Percentiles rank a stretch among this genome's conserved stretches.
phyloP scores from a whole-genome alignment of 2,329 filamentous ascomycete genomes.

The Diaporthe sp. region DNA sequence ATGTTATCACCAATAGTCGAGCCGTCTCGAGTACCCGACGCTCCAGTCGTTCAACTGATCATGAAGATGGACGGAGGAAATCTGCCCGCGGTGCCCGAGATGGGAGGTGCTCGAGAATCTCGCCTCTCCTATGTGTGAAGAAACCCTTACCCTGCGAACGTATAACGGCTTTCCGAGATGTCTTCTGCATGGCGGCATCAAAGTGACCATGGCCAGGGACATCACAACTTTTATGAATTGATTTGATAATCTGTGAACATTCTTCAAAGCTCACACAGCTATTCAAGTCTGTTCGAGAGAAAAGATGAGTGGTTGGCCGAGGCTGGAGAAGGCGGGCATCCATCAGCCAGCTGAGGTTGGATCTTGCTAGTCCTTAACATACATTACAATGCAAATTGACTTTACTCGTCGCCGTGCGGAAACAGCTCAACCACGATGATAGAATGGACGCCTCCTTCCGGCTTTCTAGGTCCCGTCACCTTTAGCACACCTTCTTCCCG shows the following conservation, averaged over 20 bases:
- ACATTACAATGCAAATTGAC: too few species aligned
- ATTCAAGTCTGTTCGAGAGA: not conserved
- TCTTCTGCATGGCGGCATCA: not conserved
- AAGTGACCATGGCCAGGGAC: not conserved
- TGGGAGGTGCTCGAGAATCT: not conserved
- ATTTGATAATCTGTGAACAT: not conserved
- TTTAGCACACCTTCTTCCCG: not conserved
- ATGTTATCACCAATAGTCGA: not conserved
- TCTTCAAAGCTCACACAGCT: not conserved
- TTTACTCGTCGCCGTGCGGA: not conserved
- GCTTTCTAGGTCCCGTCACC: not conserved
- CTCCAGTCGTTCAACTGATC: not conserved
- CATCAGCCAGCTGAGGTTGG: not conserved
- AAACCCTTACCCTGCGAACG: constrained; percentile 15
- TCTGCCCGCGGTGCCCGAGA: not conserved
- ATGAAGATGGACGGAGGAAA: not conserved
- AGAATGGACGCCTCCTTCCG: not conserved
- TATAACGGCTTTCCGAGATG: too few species aligned
- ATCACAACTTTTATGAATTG: not conserved
- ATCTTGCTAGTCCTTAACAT: too few species aligned
- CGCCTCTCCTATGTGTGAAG: not conserved
- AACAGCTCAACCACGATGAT: constrained; percentile 10
- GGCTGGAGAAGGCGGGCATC: not conserved
- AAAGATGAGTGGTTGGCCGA: not conserved
- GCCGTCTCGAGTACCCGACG: not conserved